Evolutionary conservation across 495 filamentous ascomycete genomes (phyloP).

Genomic region (Sphaerosporella brunnea): DNA sequence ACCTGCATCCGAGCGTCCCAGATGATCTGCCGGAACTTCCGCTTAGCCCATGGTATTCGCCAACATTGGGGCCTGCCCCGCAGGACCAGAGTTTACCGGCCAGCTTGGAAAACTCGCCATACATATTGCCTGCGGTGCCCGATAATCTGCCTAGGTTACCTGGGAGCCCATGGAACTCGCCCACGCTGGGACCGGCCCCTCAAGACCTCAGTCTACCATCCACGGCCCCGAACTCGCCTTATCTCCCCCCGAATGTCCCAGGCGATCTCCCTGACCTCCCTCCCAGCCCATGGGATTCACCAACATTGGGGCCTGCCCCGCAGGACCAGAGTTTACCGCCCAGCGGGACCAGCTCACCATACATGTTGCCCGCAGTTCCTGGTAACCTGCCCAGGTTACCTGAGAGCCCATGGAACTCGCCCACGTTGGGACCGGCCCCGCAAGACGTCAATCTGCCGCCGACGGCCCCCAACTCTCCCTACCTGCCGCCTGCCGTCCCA

Average conservation of each 20-base stretch:
- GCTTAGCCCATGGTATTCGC: not conserved
- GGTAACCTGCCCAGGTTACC: not conserved
- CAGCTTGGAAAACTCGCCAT: not conserved
- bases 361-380: not conserved
- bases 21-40: slow-evolving; percentile 2
- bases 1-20: not conserved
- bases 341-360: slow-evolving; percentile 11
- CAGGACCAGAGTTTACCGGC: not conserved
- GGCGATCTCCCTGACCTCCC: slow-evolving; percentile 3
- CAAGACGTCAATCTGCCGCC: not conserved
- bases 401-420: slow-evolving; percentile 1
- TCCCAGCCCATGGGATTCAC: slow-evolving; percentile 1
- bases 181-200: not conserved
- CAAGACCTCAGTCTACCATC: not conserved
- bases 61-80: not conserved
- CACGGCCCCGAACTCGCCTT: not conserved
- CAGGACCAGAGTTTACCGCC: not conserved
- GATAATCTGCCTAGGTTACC: slow-evolving; percentile 6
- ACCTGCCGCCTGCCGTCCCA: not conserved
- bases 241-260: not conserved
- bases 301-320: slow-evolving; percentile 1
- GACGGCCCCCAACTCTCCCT: not conserved
- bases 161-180: slow-evolving; percentile 1
- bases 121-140: not conserved
- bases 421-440: slow-evolving; percentile 1